Base-by-base conservation (phyloP, 768 basidiomycete genomes). In the Inosperma sp. region DNA sequence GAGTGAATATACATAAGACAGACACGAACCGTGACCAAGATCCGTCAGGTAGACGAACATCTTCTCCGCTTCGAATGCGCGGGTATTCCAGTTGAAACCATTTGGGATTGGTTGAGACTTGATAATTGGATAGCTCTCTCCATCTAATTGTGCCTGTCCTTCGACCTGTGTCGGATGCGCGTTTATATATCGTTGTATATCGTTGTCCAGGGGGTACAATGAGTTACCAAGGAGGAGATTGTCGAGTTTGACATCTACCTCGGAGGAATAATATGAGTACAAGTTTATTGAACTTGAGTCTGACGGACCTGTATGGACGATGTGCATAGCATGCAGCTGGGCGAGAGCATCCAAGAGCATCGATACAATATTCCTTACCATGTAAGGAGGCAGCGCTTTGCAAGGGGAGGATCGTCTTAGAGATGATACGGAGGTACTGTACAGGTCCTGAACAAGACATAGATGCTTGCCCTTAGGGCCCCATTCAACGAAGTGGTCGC, bases 171-270 rank as follows among this genome's bases (percentile, higher is more conserved):
- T 31, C 1, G 53, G 48, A 25, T 45, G 21, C 12, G 23, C 31
- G 10, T 45, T 41, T 4, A 57, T 44, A 21, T 56, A 46, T 26
- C 49, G 49, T 40, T 51, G 44, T 10, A 57, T 5, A 29, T 21
- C 36, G 30, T 45, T 34, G 41, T 60, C 57, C 7, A 27, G 29
- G n/a, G 30, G 22, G 22, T 17, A 22, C 25, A 21, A 21, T 16
- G 36, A 26, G 48, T 59, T 54, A 37, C 19, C 17, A 26, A 65
- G 52, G n/a, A 63, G 56, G n/a, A 63, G 53, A 50, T 65, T 63
- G 42, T 57, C 59, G n/a, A 52, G 60, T 36, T 62, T 65, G 34
- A 62, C 43, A 51, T 59, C 63, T 64, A 50, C 7, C n/a, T 16
- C 30, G 22, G 29, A 34, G 23, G 6, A 14, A 8, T 21, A 25